Evolutionary conservation across 129 eudicot genomes (phyloP).

Genomic region (Tanacetum coccineum): DNA sequence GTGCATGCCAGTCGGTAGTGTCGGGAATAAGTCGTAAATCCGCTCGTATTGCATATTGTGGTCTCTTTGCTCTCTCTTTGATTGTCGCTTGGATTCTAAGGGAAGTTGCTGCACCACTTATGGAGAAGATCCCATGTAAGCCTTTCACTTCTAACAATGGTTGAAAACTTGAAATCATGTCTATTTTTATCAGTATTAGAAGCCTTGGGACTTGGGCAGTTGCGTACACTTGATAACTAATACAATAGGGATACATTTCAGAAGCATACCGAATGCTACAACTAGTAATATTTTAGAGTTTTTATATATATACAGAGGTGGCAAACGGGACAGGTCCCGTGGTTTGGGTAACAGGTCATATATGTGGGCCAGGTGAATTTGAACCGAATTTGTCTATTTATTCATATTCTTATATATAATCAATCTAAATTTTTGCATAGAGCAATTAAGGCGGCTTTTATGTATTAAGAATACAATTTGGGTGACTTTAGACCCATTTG

Average conservation of each 20-base stretch:
- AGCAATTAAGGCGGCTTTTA: background rate
- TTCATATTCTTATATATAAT: too few species aligned
- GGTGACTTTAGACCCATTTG: background rate
- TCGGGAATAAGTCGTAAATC: constrained; percentile 89
- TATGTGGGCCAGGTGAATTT: too few species aligned
- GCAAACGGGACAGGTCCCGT: background rate
- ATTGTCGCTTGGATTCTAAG: constrained; percentile 93
- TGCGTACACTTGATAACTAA: constrained; percentile 8
- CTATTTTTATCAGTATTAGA: background rate
- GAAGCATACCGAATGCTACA: background rate
- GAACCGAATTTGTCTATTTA: too few species aligned
- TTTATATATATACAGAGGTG: background rate
- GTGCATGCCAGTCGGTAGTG: constrained; percentile 82
- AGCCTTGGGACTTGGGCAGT: background rate
- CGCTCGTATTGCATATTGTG: constrained; percentile 96
- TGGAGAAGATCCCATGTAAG: constrained; percentile 99
- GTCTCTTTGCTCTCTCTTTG: constrained; percentile 83
- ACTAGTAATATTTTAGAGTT: background rate
- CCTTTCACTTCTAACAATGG: background rate
- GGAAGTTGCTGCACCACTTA: constrained; percentile 93
- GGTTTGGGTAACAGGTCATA: too few species aligned
- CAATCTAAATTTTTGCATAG: too few species aligned
- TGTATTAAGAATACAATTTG: background rate
- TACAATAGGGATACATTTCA: background rate
- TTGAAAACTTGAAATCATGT: background rate